A percentile compares a stretch with the other conserved stretches of the same genome.
Evolutionary conservation across 495 filamentous ascomycete species (phyloP).

Genomic region (Podospora tetraspora): DNA sequence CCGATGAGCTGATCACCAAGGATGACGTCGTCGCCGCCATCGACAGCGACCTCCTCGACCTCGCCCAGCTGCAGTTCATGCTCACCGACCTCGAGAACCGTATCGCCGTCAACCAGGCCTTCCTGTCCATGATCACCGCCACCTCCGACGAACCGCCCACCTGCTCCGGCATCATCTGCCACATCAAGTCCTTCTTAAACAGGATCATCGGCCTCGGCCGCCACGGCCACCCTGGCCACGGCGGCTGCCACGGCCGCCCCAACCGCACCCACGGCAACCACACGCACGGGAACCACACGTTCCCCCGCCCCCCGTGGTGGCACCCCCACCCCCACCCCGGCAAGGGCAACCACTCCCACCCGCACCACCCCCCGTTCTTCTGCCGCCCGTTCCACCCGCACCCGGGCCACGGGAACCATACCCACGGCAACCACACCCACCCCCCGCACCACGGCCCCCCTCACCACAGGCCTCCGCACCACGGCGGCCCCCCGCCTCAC

Average conservation of each 20-base stretch:
- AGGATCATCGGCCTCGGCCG: background rate
- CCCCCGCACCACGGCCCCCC: constrained; percentile 10
- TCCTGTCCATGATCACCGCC: constrained; percentile 15
- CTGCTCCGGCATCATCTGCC: background rate
- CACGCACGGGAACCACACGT: constrained; percentile 19
- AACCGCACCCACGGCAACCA: constrained; percentile 21
- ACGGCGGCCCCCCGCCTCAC: background rate
- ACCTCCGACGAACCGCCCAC: background rate
- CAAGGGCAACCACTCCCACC: background rate
- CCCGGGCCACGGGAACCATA: constrained; percentile 15
- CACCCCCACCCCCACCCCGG: constrained; percentile 13
- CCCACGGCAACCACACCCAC: constrained; percentile 16
- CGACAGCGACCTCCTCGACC: constrained; percentile 25
- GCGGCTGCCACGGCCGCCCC: constrained; percentile 6
- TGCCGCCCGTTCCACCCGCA: constrained; percentile 12
- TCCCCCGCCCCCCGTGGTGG: constrained; percentile 19
- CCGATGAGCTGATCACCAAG: constrained; percentile 1
- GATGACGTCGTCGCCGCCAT: constrained; percentile 2
- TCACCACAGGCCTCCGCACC: constrained; percentile 5
- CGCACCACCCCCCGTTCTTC: constrained; percentile 7
- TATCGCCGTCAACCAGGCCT: constrained; percentile 26
- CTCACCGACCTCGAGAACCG: constrained; percentile 27
- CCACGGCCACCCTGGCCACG: constrained; percentile 2
- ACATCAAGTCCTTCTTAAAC: background rate
- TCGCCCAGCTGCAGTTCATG: constrained; percentile 32